A percentile compares a stretch with the other conserved stretches of the same genome.
Conservation (phyloP, 2,329 filamentous ascomycete species). For the Claviceps sp. region DNA sequence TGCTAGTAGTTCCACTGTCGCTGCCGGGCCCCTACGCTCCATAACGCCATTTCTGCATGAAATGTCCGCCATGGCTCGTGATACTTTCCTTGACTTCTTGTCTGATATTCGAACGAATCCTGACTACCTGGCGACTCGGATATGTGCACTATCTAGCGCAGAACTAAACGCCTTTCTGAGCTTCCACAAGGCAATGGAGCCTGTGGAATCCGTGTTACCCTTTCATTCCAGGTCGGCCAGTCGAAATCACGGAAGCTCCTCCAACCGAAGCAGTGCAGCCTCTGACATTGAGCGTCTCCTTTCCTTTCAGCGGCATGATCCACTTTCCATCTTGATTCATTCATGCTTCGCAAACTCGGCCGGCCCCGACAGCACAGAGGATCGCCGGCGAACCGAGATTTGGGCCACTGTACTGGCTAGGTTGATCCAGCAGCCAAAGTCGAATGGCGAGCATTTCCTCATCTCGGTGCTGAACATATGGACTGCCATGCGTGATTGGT, state of each 20-base stretch:
- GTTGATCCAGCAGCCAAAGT: constrained; percentile 64
- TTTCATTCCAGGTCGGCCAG: constrained; percentile 43
- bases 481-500: constrained; percentile 79
- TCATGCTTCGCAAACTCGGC: constrained; percentile 82
- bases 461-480: constrained; percentile 78
- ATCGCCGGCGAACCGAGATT: constrained; percentile 63
- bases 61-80: constrained; percentile 60
- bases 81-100: constrained; percentile 67
- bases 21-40: constrained; percentile 23
- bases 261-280: constrained; percentile 33
- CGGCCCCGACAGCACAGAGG: constrained; percentile 69
- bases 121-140: constrained; percentile 72
- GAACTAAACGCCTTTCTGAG: constrained; percentile 69
- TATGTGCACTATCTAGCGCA: constrained; percentile 59
- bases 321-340: constrained; percentile 71
- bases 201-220: constrained; percentile 70
- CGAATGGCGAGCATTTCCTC: constrained; percentile 66
- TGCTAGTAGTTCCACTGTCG: constrained; percentile 28
- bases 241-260: constrained; percentile 31
- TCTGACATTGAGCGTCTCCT: constrained; percentile 67
- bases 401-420: constrained; percentile 83
- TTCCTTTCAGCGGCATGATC: constrained; percentile 80
- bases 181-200: constrained; percentile 66
- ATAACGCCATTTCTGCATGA: constrained; percentile 52
- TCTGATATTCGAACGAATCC: constrained; percentile 74